These are phyloP conservation scores for Polytrichum commune DNA, from an alignment of 225 moss, liverwort and hornwort genomes.

Conservation along the genomic window DNA sequence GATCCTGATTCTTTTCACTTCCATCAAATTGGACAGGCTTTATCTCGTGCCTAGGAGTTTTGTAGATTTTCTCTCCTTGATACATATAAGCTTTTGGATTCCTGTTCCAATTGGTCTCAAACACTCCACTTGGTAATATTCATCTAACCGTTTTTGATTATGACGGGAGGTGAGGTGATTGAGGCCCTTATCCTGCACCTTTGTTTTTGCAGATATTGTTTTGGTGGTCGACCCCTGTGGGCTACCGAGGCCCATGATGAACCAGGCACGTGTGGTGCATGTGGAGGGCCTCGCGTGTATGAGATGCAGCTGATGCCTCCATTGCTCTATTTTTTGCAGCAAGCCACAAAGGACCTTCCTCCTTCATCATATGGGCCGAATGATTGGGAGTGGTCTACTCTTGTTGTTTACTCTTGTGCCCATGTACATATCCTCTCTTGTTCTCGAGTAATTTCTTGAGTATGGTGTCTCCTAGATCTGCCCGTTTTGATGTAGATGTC, in stretches of 20 bases:
- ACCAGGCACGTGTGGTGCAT: slow-evolving; percentile 60
- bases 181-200: too few relatives aligned
- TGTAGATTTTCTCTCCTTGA: too few relatives aligned
- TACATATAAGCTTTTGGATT: too few relatives aligned
- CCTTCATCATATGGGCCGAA: slow-evolving; percentile 51
- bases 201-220: slow-evolving; percentile 63
- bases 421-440: slow-evolving; percentile 32
- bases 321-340: slow-evolving; percentile 83
- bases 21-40: too few relatives aligned
- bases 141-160: neutral
- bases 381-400: slow-evolving; percentile 94
- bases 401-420: slow-evolving; percentile 82
- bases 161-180: too few relatives aligned
- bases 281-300: slow-evolving; percentile 85
- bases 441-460: neutral
- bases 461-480: too few relatives aligned
- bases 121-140: neutral
- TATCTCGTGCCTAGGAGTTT: too few relatives aligned
- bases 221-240: slow-evolving; percentile 71
- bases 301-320: slow-evolving; percentile 99
- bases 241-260: slow-evolving; percentile 61
- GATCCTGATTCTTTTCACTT: too few relatives aligned
- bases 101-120: too few relatives aligned
- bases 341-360: slow-evolving; percentile 60
- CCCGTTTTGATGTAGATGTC: too few relatives aligned